A percentile compares a stretch with the other conserved stretches of the same genome.
Conservation (phyloP, 2,329 filamentous ascomycete genomes). For the Trichoderma polysporum region DNA sequence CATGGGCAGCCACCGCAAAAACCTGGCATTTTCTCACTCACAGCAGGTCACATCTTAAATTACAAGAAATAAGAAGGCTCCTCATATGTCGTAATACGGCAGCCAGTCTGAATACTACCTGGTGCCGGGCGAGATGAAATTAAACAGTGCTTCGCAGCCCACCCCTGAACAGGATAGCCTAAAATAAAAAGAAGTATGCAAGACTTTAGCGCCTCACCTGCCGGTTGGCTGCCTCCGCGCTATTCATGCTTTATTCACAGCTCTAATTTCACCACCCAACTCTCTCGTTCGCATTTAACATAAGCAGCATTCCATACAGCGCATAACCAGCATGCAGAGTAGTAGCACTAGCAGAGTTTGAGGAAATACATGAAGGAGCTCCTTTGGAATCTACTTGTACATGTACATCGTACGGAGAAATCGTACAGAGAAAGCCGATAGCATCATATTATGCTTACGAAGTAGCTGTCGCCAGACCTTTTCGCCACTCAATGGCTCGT, state of each 20-base stretch:
- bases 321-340: not conserved
- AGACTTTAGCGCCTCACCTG: constrained; percentile 6
- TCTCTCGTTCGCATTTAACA: not conserved
- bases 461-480: not conserved
- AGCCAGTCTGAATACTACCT: not conserved
- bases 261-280: constrained; percentile 12
- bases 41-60: not conserved
- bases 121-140: not conserved
- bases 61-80: not conserved
- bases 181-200: not conserved
- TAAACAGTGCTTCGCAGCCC: not conserved
- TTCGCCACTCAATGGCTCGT: not conserved
- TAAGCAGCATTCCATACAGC: not conserved
- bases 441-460: not conserved
- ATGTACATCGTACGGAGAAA: not conserved
- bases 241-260: constrained; percentile 11
- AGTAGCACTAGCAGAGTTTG: not conserved
- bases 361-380: not conserved
- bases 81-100: not conserved
- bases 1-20: not conserved
- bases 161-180: not conserved
- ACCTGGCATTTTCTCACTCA: not conserved
- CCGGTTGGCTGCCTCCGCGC: constrained; percentile 10
- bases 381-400: not conserved
- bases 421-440: not conserved